Percentiles rank a stretch among this genome's conserved stretches.
Evolutionary conservation across 305 asterid species (phyloP).

Genomic region (Fraxinus sp.): DNA sequence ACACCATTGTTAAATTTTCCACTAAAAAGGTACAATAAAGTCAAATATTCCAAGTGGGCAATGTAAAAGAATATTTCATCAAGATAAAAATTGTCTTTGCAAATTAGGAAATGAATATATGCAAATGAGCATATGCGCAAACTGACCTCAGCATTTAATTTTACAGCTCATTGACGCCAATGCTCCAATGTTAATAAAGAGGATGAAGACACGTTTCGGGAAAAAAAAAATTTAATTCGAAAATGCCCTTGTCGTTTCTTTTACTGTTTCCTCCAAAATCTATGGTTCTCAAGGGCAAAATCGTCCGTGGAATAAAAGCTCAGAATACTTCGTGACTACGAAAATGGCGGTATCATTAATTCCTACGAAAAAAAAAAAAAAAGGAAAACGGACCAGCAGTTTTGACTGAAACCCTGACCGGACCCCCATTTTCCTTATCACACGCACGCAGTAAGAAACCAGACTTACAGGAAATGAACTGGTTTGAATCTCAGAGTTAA

Average conservation of each 20-base stretch:
- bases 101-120: slow-evolving; percentile 6
- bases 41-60: slow-evolving; percentile 20
- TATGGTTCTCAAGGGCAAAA: slow-evolving; percentile 55
- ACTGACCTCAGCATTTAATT: slow-evolving; percentile 28
- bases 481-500: slow-evolving; percentile 33
- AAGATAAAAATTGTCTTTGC: slow-evolving; percentile 31
- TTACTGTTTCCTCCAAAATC: neutral
- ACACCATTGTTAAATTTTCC: slow-evolving; percentile 11
- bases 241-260: slow-evolving; percentile 26
- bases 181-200: slow-evolving; percentile 21
- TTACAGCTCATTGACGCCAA: slow-evolving; percentile 51
- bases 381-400: neutral
- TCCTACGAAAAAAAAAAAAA: neutral
- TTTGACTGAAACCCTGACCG: slow-evolving; percentile 18
- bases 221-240: slow-evolving; percentile 10
- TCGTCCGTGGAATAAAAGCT: slow-evolving; percentile 26
- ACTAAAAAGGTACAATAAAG: neutral
- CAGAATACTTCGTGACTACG: neutral
- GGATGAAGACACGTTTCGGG: neutral
- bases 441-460: slow-evolving; percentile 19
- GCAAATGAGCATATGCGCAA: slow-evolving; percentile 22
- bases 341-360: neutral
- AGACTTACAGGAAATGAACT: slow-evolving; percentile 61
- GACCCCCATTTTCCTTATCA: slow-evolving; percentile 7
- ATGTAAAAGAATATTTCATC: neutral